Evolutionary conservation across 768 basidiomycete genomes (phyloP), one percentile per base, ranked within the genome.

Genomic region (Lactifluus volemus): DNA sequence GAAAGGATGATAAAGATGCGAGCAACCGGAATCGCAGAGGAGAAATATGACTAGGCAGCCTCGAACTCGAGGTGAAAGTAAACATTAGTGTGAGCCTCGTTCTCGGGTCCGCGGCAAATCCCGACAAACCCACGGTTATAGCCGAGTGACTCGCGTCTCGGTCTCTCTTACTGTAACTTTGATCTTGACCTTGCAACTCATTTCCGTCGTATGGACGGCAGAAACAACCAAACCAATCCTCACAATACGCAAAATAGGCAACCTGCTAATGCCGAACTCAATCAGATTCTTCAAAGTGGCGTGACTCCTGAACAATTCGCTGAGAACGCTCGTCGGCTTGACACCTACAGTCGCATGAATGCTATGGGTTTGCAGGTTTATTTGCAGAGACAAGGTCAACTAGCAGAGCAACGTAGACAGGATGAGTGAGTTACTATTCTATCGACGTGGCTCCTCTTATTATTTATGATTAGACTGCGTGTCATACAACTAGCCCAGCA

Each of bases 1-100:
- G 71, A 25, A 76, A 73, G 5, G 74, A 74, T 3, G 83, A 77
- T 58, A 81, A 68, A 5, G 83, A 77, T 17, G 84, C 81, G 55
- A 80, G 79, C 36, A 74, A 64, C 48, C 82, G 68, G 36, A 74
- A 64, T 49, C 82, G 68, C 10, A 52, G n/a, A 21, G 44, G 25
- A 17, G 56, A 29, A 30, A 45, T 47, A n/a, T 9, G 45, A 25
- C 45, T 8, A 6, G 21, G 45, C 11, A 47, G 8, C 45, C 21
- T 21, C 45, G 45, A 25, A 15, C 50, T 59, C 42, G 21, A n/a
- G 11, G 21, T 34, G 17, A 36, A 12, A 11, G 21, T 42, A 42
- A 52, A 36, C 58, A 52, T 59, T 32, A 21, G 25, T 25, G 25
- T 25, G 8, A 11, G 8, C n/a, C 11, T 10, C 41, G 3, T 42